Conservation (phyloP, 2,329 filamentous ascomycete genomes). For the Neofusicoccum cordaticola region DNA sequence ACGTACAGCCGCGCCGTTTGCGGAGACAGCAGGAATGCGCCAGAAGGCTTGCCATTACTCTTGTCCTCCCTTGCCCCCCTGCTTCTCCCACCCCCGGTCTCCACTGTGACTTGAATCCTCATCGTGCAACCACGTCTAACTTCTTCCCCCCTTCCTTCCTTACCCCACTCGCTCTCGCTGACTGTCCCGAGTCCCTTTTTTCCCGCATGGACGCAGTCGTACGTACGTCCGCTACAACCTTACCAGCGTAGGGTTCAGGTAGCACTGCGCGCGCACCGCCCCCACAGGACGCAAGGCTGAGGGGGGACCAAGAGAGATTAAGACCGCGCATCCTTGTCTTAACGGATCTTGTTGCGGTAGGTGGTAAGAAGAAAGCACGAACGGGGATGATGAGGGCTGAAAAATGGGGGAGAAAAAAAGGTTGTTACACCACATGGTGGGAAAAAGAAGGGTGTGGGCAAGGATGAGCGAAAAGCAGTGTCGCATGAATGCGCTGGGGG, state of each 20-base stretch:
- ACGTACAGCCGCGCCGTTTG: background rate
- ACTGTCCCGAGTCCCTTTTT: no score
- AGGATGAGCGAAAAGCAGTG: background rate
- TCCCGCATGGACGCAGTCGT: no score
- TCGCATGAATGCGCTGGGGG: background rate
- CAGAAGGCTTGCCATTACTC: background rate
- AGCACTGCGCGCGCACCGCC: background rate
- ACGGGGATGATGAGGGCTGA: background rate
- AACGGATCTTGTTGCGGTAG: background rate
- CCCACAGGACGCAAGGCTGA: background rate
- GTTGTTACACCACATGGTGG: background rate
- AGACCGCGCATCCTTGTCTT: background rate
- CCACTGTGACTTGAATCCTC: slow-evolving; percentile 1
- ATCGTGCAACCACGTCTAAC: background rate
- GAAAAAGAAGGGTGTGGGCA: background rate
- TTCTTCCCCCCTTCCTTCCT: background rate
- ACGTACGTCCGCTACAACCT: background rate
- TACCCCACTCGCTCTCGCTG: background rate
- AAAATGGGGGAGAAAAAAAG: background rate
- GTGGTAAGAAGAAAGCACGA: background rate
- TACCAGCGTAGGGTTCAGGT: background rate
- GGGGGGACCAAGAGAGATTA: background rate
- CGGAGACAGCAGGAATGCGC: background rate
- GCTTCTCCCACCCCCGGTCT: no score
- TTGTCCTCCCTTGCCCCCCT: background rate